Conservation (phyloP, 148 eudicot genomes). For the Nepenthes gracilis region DNA sequence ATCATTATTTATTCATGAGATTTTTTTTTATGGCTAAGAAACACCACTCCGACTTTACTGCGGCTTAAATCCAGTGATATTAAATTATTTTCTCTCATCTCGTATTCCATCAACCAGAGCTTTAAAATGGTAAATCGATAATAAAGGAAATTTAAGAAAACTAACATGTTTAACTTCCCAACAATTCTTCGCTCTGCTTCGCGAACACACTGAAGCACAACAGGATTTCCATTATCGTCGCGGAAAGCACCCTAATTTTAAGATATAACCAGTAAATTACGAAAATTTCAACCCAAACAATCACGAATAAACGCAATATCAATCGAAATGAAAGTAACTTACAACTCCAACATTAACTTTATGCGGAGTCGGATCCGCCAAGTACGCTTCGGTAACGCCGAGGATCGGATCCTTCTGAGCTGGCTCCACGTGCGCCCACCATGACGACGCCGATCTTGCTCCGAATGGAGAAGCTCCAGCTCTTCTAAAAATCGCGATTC, state of each 20-base stretch:
- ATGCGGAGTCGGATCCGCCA: slow-evolving; percentile 68
- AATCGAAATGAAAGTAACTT: slow-evolving; percentile 12
- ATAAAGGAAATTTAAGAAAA: not conserved
- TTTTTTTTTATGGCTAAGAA: too few relatives aligned
- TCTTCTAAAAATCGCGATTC: slow-evolving; percentile 13
- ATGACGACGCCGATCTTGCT: slow-evolving; percentile 42
- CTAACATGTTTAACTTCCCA: slow-evolving; percentile 77
- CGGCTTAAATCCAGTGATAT: too few relatives aligned
- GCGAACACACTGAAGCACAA: slow-evolving; percentile 81
- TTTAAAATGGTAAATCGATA: too few relatives aligned
- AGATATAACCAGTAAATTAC: not conserved
- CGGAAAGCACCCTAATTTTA: slow-evolving; percentile 70
- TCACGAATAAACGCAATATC: not conserved
- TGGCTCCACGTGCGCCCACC: slow-evolving; percentile 82
- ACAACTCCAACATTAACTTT: slow-evolving; percentile 97
- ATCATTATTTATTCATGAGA: too few relatives aligned
- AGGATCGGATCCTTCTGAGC: slow-evolving; percentile 94
- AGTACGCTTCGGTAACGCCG: slow-evolving; percentile 90
- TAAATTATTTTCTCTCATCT: too few relatives aligned
- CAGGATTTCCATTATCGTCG: slow-evolving; percentile 88
- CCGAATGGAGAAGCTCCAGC: slow-evolving; percentile 13
- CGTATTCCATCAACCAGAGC: too few relatives aligned
- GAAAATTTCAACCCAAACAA: not conserved
- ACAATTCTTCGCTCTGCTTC: slow-evolving; percentile 88
- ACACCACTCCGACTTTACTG: too few relatives aligned